Base-by-base conservation (phyloP, 2,329 filamentous ascomycete species). In the Bipolaris bicolor region DNA sequence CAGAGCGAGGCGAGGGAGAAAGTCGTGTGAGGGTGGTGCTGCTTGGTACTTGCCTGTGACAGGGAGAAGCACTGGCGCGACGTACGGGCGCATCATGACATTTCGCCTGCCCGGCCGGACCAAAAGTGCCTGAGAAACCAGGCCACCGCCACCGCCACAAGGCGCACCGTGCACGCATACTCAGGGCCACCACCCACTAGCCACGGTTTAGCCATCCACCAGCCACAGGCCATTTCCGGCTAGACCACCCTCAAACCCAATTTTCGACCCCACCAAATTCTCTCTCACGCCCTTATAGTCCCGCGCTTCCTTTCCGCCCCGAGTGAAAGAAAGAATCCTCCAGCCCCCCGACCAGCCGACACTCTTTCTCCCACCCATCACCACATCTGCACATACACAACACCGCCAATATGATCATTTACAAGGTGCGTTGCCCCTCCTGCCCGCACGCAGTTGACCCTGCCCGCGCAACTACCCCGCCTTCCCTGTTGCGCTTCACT, bases 321-420 rank as follows among this genome's bases (percentile, higher is more conserved):
- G 26, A 60, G 34, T 58, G 55, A 52, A 22, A 55, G 61, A 64
- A 57, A 52, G 52, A 60, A 52, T 59, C 58, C 57, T 52, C 55
- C 56, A 43, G 37, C 26, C 55, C 34, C 49, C 53, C 55, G 52
- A 57, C 60, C 48, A 52, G 55, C 52, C 37, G 56, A 63, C 58
- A 57, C 54, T 47, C 48, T 57, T 52, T 51, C 59, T 24, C 57
- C n/a, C 56, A 39, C 34, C 13, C 50, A 54, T n/a, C 48, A 33
- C 33, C 49, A 40, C 29, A 31, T 31, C 29, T 31, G 10, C 29
- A 46, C 48, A 24, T 56, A 64, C 56, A 50, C 44, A 10, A 41
- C 49, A 43, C 58, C 57, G 55, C 51, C 43, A 52, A 54, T 61
- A 85, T 85, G 83, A 83, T 85, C 65, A 85, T 85, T 72, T 85